phyloP scores from a whole-genome alignment of 1,139 yeast genomes.

The Yamadazyma dendronema region DNA sequence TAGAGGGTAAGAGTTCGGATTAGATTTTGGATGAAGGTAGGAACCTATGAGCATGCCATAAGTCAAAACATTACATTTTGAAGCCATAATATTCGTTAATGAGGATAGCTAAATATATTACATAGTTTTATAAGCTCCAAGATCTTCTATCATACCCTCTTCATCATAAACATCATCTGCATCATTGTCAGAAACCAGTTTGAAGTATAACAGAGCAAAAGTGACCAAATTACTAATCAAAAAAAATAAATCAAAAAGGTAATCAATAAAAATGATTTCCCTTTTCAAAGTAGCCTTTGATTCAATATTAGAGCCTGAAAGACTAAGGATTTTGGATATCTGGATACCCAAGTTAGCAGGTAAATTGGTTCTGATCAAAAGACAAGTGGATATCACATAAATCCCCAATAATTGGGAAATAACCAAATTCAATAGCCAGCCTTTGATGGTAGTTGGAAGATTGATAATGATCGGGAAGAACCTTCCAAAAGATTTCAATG shows the following conservation, averaged over 20 bases:
- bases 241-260: conserved; percentile 79
- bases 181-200: conserved; percentile 29
- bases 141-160: conserved; percentile 13
- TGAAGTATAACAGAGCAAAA: conserved; percentile 38
- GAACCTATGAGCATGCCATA: too few species aligned
- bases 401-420: conserved; percentile 73
- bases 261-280: conserved; percentile 64
- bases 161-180: conserved; percentile 38
- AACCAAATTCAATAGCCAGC: conserved; percentile 47
- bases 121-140: conserved; percentile 3
- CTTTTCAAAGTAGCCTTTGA: conserved; percentile 19
- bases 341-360: conserved; percentile 58
- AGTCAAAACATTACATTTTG: too few species aligned
- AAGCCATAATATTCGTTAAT: too few species aligned
- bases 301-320: conserved; percentile 33
- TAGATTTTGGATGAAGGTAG: too few species aligned
- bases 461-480: conserved; percentile 29
- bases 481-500: conserved; percentile 43
- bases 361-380: conserved; percentile 71
- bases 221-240: conserved; percentile 56
- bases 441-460: conserved; percentile 23
- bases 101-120: conserved; percentile 1
- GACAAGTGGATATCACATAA: conserved; percentile 77
- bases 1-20: too few species aligned
- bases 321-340: conserved; percentile 45